Conservation (phyloP, 2,329 filamentous ascomycete species). For the Cladobotryum mycophilum region DNA sequence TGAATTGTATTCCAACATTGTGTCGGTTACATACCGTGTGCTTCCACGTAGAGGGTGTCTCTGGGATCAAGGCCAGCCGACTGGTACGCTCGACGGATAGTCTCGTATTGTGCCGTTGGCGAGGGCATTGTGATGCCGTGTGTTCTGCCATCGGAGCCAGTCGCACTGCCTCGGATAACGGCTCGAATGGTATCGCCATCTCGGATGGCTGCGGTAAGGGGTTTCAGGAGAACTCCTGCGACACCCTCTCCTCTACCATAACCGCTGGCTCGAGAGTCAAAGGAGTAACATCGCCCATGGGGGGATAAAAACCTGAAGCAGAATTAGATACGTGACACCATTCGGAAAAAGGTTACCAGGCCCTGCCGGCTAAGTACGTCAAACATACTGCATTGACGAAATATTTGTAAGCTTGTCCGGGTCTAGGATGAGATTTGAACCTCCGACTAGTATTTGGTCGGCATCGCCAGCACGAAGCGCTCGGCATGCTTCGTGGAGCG, state of each 20-base stretch:
- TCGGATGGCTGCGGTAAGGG: conserved; percentile 34
- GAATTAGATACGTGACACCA: background rate
- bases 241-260: conserved; percentile 48
- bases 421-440: conserved; percentile 18
- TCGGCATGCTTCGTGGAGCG: conserved; percentile 21
- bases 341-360: no score
- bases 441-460: conserved; percentile 18
- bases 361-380: background rate
- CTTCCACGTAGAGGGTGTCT: conserved; percentile 10
- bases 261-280: conserved; percentile 27
- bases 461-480: conserved; percentile 20
- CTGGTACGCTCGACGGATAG: conserved; percentile 8
- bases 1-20: no score
- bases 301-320: conserved; percentile 8
- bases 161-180: conserved; percentile 10
- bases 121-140: conserved; percentile 11
- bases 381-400: conserved; percentile 11
- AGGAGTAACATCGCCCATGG: conserved; percentile 10
- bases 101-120: conserved; percentile 3
- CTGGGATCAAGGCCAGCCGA: conserved; percentile 8
- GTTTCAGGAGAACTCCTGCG: conserved; percentile 40
- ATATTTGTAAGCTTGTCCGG: conserved; percentile 11
- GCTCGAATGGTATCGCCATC: conserved; percentile 18
- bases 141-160: conserved; percentile 11
- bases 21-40: conserved; percentile 4